A percentile compares a stretch with the other conserved stretches of the same genome.
Conservation (phyloP, 305 asterid species). For the Salvia sclarea region DNA sequence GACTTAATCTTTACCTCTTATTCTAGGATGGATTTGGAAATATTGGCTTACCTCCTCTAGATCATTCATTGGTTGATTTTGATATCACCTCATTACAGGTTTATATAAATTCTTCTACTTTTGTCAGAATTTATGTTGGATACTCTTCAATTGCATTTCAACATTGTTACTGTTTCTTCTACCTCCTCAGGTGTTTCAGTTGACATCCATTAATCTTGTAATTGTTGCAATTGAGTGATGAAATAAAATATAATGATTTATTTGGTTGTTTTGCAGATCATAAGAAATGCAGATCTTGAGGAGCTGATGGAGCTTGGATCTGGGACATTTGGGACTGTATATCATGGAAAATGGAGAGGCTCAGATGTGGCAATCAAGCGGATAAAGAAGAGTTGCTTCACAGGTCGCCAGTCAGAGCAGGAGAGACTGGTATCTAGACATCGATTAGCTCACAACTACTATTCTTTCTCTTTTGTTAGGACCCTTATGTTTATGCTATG, state of each 20-base stretch:
- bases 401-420: conserved; percentile 82
- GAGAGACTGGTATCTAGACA: conserved; percentile 74
- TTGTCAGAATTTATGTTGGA: background rate
- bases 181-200: conserved; percentile 8
- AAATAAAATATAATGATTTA: conserved; percentile 14
- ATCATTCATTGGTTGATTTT: conserved; percentile 52
- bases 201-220: conserved; percentile 7
- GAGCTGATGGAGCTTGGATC: conserved; percentile 85
- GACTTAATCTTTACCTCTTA: background rate
- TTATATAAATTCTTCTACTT: conserved; percentile 8
- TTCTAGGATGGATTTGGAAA: conserved; percentile 49
- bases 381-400: conserved; percentile 83
- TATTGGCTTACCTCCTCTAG: conserved; percentile 56
- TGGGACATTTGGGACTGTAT: conserved; percentile 92
- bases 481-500: background rate
- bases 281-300: conserved; percentile 77
- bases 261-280: conserved; percentile 51
- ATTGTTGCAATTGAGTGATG: conserved; percentile 12
- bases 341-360: conserved; percentile 97
- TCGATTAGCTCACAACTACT: background rate
- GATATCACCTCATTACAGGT: conserved; percentile 76
- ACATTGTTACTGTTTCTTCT: background rate
- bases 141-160: background rate
- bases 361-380: conserved; percentile 93
- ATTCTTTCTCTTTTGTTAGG: background rate